These are phyloP conservation scores for Trifolium subterraneum DNA, from an alignment of 306 rosid genomes.

Conservation along the genomic window DNA sequence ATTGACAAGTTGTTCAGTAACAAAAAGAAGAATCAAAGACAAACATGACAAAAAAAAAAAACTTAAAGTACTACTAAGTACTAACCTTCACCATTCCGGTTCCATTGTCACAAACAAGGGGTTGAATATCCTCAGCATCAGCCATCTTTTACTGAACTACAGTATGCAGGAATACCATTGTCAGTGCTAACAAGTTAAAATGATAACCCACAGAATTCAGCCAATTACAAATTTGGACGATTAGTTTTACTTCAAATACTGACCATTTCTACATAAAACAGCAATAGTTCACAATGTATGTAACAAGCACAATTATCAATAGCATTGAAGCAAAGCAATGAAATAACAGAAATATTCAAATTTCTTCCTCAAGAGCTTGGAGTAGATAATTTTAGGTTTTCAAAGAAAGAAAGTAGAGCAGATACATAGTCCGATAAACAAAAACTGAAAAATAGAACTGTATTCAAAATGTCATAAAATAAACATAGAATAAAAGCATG, in stretches of 20 bases:
- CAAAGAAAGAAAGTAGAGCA: background rate
- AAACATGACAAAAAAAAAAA: background rate
- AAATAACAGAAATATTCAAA: background rate
- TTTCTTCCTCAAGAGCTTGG: background rate
- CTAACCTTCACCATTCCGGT: conserved; percentile 99
- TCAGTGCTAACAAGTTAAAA: conserved; percentile 3
- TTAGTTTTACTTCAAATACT: conserved; percentile 2
- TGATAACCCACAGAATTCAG: background rate
- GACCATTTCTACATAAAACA: conserved; percentile 6
- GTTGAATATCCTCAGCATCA: conserved; percentile 93
- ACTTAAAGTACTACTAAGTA: background rate
- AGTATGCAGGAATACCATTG: background rate
- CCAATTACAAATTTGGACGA: conserved; percentile 6
- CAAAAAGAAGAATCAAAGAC: conserved; percentile 3
- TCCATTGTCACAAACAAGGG: conserved; percentile 97
- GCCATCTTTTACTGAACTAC: conserved; percentile 75
- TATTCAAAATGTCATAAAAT: background rate
- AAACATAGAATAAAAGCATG: background rate
- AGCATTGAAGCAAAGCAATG: background rate
- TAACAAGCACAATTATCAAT: background rate
- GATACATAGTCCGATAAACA: background rate
- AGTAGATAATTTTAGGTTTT: background rate
- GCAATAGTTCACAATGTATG: background rate
- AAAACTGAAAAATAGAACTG: background rate
- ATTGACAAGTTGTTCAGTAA: background rate